Evolutionary conservation across 176 grass and related monocot species (phyloP), one percentile per base, ranked within the genome.

Genomic region (Oropetium thomaeum): DNA sequence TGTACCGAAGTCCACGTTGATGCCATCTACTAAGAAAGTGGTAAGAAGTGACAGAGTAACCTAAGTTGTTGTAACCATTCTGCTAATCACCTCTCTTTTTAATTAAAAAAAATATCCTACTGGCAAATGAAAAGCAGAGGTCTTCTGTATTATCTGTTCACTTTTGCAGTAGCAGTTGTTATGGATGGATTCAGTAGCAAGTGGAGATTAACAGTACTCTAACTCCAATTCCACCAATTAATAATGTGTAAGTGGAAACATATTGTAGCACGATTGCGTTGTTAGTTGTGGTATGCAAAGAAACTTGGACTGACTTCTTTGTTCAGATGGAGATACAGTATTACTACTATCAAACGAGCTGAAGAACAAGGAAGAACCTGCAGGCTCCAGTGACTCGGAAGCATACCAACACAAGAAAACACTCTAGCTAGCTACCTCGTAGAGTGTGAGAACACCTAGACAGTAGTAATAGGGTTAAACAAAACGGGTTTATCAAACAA

Each of bases 1-100:
- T 86, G 37, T 80, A 61, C 52, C 73, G 2, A 92, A 79, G 78
- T 81, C 64, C 75, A 83, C 70, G 61, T 20, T 17, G 62, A 58
- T 67, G 41, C 27, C 69, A 58, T 28, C 49, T 69, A 67, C 47
- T 67, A 69, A 27, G 28, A 70, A 53, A 67, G 78, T 58, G 71
- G 65, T 40, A 64, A 3, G 17, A 1, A 7, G 19, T 20, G 23
- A 22, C 51, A 40, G 26, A 52, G 51, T 81, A 51, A 72, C n/a
- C 23, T 70, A 47, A 29, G 16, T 41, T 47, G 40, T 49, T 49
- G 45, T 77, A 58, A 14, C 29, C 31, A 34, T n/a, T 47, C 54
- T n/a, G n/a, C n/a, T 33, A 77, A 30, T 34, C 37, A 13, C 43
- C 10, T 57, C 53, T 1, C 13, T 9, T 65, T 29, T 38, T 27